A percentile compares a stretch with the other conserved stretches of the same genome.
phyloP scores from a whole-genome alignment of 2,329 filamentous ascomycete genomes.

The Hyphodiscus sp. region DNA sequence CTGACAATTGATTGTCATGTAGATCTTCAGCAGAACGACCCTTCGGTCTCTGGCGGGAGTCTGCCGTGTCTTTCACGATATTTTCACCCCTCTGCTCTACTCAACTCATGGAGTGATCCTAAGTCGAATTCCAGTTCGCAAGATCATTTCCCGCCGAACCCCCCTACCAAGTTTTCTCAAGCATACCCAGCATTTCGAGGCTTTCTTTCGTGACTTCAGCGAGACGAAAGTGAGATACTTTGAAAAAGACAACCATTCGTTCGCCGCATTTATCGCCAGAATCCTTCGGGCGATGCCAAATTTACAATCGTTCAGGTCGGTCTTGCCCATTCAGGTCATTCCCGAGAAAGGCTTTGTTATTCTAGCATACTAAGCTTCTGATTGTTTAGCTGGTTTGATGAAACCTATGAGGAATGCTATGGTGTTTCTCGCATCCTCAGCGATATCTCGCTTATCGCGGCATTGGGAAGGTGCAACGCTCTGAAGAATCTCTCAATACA shows the following conservation, averaged over 20 bases:
- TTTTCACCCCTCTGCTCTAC: conserved; percentile 3
- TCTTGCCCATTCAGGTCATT: too few species aligned
- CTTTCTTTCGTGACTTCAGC: conserved; percentile 1
- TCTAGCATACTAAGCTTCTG: neutral
- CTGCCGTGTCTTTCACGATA: conserved; percentile 4
- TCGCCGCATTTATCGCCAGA: conserved; percentile 3
- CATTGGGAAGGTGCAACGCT: neutral
- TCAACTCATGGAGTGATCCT: too few species aligned
- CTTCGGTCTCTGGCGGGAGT: conserved; percentile 29
- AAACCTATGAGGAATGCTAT: neutral
- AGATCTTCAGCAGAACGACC: conserved; percentile 8
- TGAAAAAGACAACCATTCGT: conserved; percentile 1
- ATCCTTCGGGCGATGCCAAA: conserved; percentile 8
- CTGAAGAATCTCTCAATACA: neutral
- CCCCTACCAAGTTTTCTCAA: neutral
- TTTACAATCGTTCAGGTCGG: conserved; percentile 7
- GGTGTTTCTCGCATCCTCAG: conserved; percentile 5
- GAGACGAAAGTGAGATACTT: neutral
- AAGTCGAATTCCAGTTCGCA: too few species aligned
- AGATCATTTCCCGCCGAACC: neutral
- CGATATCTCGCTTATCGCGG: neutral
- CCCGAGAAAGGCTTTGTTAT: too few species aligned
- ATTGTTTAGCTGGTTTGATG: conserved; percentile 1
- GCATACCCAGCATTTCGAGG: conserved; percentile 5
- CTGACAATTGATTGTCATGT: too few species aligned